Conservation (phyloP, 129 eudicot genomes). For the Glebionis coronaria region DNA sequence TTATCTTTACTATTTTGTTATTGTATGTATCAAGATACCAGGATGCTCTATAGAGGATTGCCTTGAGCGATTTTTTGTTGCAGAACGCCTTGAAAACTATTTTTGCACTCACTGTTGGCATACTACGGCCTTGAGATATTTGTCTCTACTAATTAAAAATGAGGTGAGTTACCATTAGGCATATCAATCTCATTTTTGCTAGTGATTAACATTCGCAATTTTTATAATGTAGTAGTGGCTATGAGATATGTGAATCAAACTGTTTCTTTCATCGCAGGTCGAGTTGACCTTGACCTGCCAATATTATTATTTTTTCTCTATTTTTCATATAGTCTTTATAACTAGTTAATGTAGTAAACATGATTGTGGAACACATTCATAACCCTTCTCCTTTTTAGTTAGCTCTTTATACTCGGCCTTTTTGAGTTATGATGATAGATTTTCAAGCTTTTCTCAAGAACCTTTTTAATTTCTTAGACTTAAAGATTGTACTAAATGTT, state of each 20-base stretch:
- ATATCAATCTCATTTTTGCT: neutral
- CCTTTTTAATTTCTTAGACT: neutral
- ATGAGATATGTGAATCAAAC: neutral
- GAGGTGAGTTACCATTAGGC: slow-evolving; percentile 43
- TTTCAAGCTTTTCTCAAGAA: neutral
- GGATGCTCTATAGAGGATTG: slow-evolving; percentile 81
- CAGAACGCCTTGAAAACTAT: slow-evolving; percentile 72
- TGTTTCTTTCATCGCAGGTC: neutral
- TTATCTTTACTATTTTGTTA: neutral
- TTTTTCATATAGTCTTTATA: no score
- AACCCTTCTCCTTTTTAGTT: neutral
- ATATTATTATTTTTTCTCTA: no score
- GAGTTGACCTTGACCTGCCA: no score
- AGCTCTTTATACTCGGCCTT: neutral
- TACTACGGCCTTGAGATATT: slow-evolving; percentile 55
- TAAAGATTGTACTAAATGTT: slow-evolving; percentile 19
- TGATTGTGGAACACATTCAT: neutral
- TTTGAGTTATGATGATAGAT: neutral
- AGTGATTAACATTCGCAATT: neutral
- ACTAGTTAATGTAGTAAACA: neutral
- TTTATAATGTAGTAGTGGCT: neutral
- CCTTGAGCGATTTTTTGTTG: slow-evolving; percentile 62
- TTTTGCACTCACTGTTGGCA: slow-evolving; percentile 92
- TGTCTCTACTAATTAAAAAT: slow-evolving; percentile 34
- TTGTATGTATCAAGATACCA: slow-evolving; percentile 40